Conservation (phyloP, 331 rosid species). For the Acacia concinna region DNA sequence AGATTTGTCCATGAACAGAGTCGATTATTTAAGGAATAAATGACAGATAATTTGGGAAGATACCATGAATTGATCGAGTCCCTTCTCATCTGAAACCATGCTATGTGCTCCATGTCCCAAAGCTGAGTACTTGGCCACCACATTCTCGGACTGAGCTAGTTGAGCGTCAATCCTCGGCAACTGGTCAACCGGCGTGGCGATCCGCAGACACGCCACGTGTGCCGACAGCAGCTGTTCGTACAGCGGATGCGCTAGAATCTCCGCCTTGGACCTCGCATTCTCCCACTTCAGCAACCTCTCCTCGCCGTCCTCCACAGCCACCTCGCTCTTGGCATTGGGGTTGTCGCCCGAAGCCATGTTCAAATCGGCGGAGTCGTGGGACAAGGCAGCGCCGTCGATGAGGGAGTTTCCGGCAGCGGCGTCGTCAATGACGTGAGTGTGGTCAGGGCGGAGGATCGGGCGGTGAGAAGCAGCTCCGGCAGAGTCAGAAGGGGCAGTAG, state of each 20-base stretch:
- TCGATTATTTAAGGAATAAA: not conserved
- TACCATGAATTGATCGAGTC: constrained; percentile 92
- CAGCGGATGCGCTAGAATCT: constrained; percentile 79
- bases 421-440: constrained; percentile 61
- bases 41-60: not conserved
- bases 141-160: constrained; percentile 86
- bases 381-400: too few species aligned
- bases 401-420: too few species aligned
- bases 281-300: constrained; percentile 13
- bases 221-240: constrained; percentile 85
- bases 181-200: constrained; percentile 96
- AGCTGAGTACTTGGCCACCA: constrained; percentile 75
- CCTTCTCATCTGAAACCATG: constrained; percentile 71
- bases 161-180: constrained; percentile 93
- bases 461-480: constrained; percentile 34
- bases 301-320: constrained; percentile 38
- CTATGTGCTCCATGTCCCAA: constrained; percentile 49
- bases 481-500: constrained; percentile 49
- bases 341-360: constrained; percentile 20
- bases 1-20: not conserved
- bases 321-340: constrained; percentile 45
- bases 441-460: constrained; percentile 69
- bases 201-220: constrained; percentile 84
- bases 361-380: constrained; percentile 56
- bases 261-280: constrained; percentile 70